Evolutionary conservation across 1,284 basidiomycete species (phyloP), one percentile per base, ranked within the genome.

Genomic region (Melampsora larici-populina): DNA sequence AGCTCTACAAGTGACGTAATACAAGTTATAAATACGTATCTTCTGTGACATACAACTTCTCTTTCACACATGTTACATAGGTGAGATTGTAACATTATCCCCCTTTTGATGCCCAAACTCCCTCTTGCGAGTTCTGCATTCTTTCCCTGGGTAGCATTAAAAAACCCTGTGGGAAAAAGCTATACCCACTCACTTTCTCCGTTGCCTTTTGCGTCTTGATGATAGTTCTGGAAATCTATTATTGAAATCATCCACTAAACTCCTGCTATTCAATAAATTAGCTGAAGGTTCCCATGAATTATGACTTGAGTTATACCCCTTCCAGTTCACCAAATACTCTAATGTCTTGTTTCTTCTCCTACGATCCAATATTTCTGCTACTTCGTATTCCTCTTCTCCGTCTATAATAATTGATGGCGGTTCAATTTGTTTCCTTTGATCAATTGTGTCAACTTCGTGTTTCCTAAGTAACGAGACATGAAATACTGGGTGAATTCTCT

Each of bases 401-500:
- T 68, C 66, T 6, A 68, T 68, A 46, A 68, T 48, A 11, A 68
- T 48, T 40, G 66, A 24, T 15, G 21, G n/a, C 5, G 40, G 66
- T n/a, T 13, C 17, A 0, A 3, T 17, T 2, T 40, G 21, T n/a
- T 49, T 36, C 21, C 36, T 15, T 15, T 48, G 26, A 21, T 7
- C 8, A 48, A 68, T 68, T 24, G 48, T 40, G 29, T 40, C 33
- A 0, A 26, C 1, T 48, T 48, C 17, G 29, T n/a, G 36, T 29
- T 21, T 18, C 5, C 43, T 17, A 15, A 68, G 43, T 2, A 68
- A 15, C 0, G 66, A 68, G 15, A 68, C 43, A 26, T 68, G 66
- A 26, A 68, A 68, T 7, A 48, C 66, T 9, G 66, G 65, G 65
- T 67, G 65, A 2, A 67, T n/a, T n/a, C n/a, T n/a, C n/a, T n/a